Evolutionary conservation across 306 rosid genomes (phyloP).

Genomic region (Lagenaria siceraria): DNA sequence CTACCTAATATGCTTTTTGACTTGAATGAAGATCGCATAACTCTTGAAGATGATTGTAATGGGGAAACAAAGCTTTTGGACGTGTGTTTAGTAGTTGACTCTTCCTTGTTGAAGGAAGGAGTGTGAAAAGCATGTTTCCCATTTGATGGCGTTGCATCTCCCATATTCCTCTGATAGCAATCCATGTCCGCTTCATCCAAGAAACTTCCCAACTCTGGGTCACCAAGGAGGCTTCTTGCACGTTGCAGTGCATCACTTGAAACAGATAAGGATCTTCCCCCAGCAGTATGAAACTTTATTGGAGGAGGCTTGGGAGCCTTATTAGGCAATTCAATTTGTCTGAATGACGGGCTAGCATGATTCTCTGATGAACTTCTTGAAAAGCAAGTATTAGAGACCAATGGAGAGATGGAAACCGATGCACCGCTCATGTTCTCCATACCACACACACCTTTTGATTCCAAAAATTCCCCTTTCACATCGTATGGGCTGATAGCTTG

Average conservation of each 20-base stretch:
- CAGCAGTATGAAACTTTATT: conserved; percentile 68
- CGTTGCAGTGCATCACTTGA: conserved; percentile 66
- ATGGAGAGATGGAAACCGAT: conserved; percentile 16
- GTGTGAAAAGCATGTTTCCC: conserved; percentile 21
- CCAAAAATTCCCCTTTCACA: conserved; percentile 6
- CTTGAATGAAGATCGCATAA: conserved; percentile 23
- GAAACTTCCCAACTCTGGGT: conserved; percentile 63
- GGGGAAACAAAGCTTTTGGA: conserved; percentile 36
- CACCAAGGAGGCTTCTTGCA: conserved; percentile 81
- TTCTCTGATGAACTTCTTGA: conserved; percentile 16
- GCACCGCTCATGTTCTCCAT: conserved; percentile 1
- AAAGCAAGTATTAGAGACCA: conserved; percentile 7
- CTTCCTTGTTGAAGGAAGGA: conserved; percentile 17
- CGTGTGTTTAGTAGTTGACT: conserved; percentile 10
- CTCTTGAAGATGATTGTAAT: conserved; percentile 22
- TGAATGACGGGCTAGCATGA: conserved; percentile 12
- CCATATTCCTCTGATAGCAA: conserved; percentile 13
- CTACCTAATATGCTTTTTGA: conserved; percentile 27
- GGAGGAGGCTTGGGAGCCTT: conserved; percentile 29
- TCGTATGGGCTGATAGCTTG: neutral
- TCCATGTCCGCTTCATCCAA: conserved; percentile 32
- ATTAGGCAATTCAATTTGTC: conserved; percentile 12
- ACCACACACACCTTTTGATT: conserved; percentile 14
- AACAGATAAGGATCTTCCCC: conserved; percentile 77
- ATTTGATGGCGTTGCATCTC: neutral